A percentile compares a stretch with the other conserved stretches of the same genome.
phyloP scores from a whole-genome alignment of 345 rosid genomes.

The Hibiscus tridactylites region DNA sequence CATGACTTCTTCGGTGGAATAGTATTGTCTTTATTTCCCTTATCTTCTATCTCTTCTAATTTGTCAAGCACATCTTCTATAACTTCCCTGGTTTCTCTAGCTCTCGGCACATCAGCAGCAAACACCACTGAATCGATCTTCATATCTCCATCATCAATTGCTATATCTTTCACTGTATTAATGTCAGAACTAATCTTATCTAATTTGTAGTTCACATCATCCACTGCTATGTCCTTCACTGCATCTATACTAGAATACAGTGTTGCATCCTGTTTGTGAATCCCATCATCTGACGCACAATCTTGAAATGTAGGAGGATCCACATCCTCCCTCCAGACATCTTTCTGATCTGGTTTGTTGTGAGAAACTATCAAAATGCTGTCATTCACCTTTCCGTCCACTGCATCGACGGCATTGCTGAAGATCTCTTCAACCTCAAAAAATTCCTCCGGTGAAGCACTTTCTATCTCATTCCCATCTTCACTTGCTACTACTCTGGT shows the following conservation, averaged over 20 bases:
- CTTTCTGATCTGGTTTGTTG: conserved; percentile 33
- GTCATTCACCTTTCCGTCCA: conserved; percentile 44
- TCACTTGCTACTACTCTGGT: conserved; percentile 39
- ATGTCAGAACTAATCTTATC: conserved; percentile 41
- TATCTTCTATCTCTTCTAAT: conserved; percentile 32
- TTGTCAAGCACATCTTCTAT: conserved; percentile 29
- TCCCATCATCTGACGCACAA: conserved; percentile 68
- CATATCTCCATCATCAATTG: conserved; percentile 59
- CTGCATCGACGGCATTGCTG: conserved; percentile 57
- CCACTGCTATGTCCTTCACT: conserved; percentile 88
- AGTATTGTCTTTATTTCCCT: conserved; percentile 32
- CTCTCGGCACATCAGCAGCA: conserved; percentile 27
- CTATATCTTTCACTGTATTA: conserved; percentile 73
- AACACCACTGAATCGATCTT: conserved; percentile 24
- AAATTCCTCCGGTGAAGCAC: conserved; percentile 88
- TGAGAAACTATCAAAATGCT: conserved; percentile 28
- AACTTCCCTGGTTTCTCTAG: conserved; percentile 29
- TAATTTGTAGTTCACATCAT: conserved; percentile 73
- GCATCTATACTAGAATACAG: conserved; percentile 40
- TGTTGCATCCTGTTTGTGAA: conserved; percentile 38
- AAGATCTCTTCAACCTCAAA: conserved; percentile 98
- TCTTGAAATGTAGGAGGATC: conserved; percentile 66
- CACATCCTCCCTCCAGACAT: conserved; percentile 59
- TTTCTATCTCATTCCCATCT: conserved; percentile 52
- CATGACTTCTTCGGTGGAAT: conserved; percentile 28